A percentile compares a stretch with the other conserved stretches of the same genome.
Conservation (phyloP, 345 rosid genomes). For the Anastatica hierochuntica region DNA sequence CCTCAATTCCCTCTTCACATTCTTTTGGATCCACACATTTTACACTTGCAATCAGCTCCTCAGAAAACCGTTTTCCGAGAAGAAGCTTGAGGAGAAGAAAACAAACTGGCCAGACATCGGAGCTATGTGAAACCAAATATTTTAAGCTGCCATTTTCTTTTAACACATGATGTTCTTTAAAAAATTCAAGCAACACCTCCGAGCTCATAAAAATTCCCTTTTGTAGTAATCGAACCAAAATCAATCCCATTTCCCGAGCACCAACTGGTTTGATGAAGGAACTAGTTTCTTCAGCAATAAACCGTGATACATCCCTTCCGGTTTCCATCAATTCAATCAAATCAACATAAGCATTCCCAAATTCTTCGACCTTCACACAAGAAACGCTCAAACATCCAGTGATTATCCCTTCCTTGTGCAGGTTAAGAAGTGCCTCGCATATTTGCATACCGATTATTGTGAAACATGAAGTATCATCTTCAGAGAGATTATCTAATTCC, state of each 20-base stretch:
- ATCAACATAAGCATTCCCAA: constrained; percentile 50
- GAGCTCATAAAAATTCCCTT: constrained; percentile 47
- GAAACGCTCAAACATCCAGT: constrained; percentile 47
- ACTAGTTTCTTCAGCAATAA: constrained; percentile 20
- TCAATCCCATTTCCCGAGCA: constrained; percentile 18
- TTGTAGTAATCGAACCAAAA: constrained; percentile 28
- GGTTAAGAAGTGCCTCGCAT: constrained; percentile 50
- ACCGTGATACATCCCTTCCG: constrained; percentile 31
- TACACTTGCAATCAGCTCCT: constrained; percentile 32
- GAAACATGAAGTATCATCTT: constrained; percentile 37
- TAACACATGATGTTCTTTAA: constrained; percentile 28
- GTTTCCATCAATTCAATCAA: constrained; percentile 37
- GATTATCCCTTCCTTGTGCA: constrained; percentile 46
- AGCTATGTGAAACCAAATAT: constrained; percentile 26
- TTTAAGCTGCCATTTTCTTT: constrained; percentile 17
- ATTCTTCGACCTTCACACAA: constrained; percentile 49
- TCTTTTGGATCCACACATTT: constrained; percentile 10
- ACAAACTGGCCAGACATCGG: constrained; percentile 75
- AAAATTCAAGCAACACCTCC: constrained; percentile 46
- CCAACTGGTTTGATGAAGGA: constrained; percentile 25
- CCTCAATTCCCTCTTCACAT: constrained; percentile 25
- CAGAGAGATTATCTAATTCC: constrained; percentile 16
- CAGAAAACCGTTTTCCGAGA: constrained; percentile 37
- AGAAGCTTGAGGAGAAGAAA: constrained; percentile 49
- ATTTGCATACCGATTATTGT: constrained; percentile 56